phyloP scores from a whole-genome alignment of 2,329 filamentous ascomycete genomes.

The Meredithiella fracta region DNA sequence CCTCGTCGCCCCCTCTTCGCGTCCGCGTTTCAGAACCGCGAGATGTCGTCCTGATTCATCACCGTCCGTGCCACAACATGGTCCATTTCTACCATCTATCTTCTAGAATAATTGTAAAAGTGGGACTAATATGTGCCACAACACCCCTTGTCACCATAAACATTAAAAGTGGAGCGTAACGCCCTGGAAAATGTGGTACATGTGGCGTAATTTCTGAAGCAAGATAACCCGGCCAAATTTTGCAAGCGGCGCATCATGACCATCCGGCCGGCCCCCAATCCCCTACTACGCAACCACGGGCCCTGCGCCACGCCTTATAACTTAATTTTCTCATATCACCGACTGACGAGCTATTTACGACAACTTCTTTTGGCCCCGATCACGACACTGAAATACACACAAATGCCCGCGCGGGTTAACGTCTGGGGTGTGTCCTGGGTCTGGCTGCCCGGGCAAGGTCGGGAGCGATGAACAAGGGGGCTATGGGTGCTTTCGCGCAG shows the following conservation, averaged over 20 bases:
- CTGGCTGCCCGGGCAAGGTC: conserved; percentile 26
- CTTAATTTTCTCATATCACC: not conserved
- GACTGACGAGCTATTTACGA: not conserved
- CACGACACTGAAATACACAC: not conserved
- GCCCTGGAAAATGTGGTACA: not conserved
- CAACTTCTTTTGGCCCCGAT: not conserved
- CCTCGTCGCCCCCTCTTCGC: not conserved
- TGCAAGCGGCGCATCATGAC: not conserved
- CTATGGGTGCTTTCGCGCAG: conserved; percentile 16
- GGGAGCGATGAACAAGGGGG: conserved; percentile 17
- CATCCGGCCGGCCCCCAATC: not conserved
- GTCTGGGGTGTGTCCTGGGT: conserved; percentile 28
- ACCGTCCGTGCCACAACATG: not conserved
- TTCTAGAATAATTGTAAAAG: not conserved
- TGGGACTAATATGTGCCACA: not conserved
- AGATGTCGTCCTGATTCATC: not conserved
- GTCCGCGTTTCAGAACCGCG: not conserved
- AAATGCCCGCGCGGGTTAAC: conserved; percentile 40
- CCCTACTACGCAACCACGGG: not conserved
- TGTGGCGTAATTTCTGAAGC: not conserved
- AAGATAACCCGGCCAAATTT: not conserved
- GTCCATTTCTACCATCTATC: not conserved
- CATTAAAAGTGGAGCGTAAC: not conserved
- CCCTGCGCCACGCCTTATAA: too few species aligned
- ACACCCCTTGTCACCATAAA: not conserved